Base-by-base conservation (phyloP, 805 yeast genomes). In the Wickerhamiella qilinensis region DNA sequence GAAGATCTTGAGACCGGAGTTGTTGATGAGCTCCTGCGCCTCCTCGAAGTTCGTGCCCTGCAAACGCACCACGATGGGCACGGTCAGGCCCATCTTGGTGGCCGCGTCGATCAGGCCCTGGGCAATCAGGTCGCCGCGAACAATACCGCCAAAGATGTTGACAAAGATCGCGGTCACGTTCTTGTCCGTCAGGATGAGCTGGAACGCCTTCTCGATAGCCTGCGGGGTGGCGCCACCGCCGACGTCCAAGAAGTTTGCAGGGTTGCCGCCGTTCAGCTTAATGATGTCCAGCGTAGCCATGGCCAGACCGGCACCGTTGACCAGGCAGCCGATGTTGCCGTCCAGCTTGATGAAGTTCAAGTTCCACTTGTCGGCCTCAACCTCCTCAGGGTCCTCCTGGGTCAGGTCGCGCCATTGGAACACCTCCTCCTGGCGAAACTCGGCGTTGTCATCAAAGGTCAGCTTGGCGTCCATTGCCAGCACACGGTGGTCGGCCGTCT, bases 221-320 rank as follows among this genome's bases (percentile, higher is more conserved):
- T 83, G 81, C 50, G 97, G 96, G 46, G 97, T 91, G 53, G 99
- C 98, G 63, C 95, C 94, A 70, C 99, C 99, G 71, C 99, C 99
- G 65, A 95, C 91, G 70, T 91, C 99, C 61, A 91, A 75, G 75
- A 91, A 91, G 73, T 91, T 91, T 49, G 98, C 99, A 55, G 99
- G 99, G 52, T 75, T 81, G 63, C 99, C 99, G 56, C 97, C 96
- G 68, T 85, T 82, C 55, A 91, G 75, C 69, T 91, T 85, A 69
- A 91, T 84, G 61, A 93, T 93, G 65, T 91, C 99, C 96, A 91
- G 86, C 49, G 99, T 91, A 53, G 99, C 99, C 99, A 91, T 91
- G 55, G 99, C 99, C 60, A 91, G 74, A 64, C 99, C 99, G 43
- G 99, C 99, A 70, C 99, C 99, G 65, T 91, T 91, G 61, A 91